phyloP scores from a whole-genome alignment of 192 early-diverging fungal species.

The Coemansia sp. region DNA sequence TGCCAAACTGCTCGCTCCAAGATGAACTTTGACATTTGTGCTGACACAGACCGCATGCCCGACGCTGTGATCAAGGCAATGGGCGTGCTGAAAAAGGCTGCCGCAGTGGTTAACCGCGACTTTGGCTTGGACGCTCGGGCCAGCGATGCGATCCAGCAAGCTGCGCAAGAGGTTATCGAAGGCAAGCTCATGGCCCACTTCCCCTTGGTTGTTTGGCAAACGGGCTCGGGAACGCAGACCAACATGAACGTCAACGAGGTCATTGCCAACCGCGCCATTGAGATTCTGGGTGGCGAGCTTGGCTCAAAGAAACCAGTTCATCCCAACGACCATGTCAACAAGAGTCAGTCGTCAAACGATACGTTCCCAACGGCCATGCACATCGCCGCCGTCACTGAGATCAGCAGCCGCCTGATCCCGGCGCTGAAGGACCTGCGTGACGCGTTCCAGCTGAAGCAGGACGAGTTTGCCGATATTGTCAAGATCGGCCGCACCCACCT shows the following conservation, averaged over 20 bases:
- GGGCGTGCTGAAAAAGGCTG: constrained; percentile 92
- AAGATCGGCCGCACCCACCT: constrained; percentile 99
- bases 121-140: constrained; percentile 78
- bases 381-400: constrained; percentile 86
- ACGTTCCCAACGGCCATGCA: constrained; percentile 99
- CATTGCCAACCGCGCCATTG: constrained; percentile 97
- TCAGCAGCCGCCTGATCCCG: constrained; percentile 81
- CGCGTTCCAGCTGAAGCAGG: constrained; percentile 70
- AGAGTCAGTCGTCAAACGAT: constrained; percentile 97
- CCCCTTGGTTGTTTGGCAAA: constrained; percentile 98
- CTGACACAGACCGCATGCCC: constrained; percentile 88
- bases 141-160: constrained; percentile 83
- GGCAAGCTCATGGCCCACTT: constrained; percentile 94
- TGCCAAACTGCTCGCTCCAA: constrained; percentile 95
- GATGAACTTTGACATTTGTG: constrained; percentile 98
- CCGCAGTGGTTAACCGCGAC: constrained; percentile 89
- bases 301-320: constrained; percentile 94
- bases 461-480: constrained; percentile 88
- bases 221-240: constrained; percentile 96
- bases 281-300: constrained; percentile 85
- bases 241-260: constrained; percentile 99
- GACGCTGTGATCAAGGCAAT: constrained; percentile 92
- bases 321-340: constrained; percentile 99
- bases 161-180: constrained; percentile 87
- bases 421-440: constrained; percentile 75